Percentiles rank a stretch among this genome's conserved stretches.
These are phyloP conservation scores for Cephaloascus albidus DNA, from an alignment of 805 yeast species.

Conservation along the genomic window DNA sequence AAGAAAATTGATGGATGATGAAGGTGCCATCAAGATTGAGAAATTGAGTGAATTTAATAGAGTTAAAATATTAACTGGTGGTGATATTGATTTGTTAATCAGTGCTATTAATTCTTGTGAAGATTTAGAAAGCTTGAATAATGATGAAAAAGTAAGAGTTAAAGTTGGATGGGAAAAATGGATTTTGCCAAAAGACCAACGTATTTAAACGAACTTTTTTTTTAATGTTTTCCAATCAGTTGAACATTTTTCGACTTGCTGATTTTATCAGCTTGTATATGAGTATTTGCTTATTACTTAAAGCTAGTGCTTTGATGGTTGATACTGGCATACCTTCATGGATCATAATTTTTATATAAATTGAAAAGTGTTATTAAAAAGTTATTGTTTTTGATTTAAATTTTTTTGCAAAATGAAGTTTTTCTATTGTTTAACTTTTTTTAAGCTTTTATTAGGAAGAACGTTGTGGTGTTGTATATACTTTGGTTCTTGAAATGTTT, in stretches of 20 bases:
- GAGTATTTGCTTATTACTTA: too few species aligned
- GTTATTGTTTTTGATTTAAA: not conserved
- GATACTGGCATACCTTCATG: not conserved
- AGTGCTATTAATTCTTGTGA: conserved; percentile 47
- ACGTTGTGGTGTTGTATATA: conserved; percentile 1
- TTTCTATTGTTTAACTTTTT: not conserved
- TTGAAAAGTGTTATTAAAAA: not conserved
- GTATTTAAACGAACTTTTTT: not conserved
- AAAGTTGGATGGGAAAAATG: not conserved
- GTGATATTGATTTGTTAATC: conserved; percentile 40
- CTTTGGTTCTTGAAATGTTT: not conserved
- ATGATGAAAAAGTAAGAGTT: conserved; percentile 8
- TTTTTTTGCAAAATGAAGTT: not conserved
- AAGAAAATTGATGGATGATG: conserved; percentile 69
- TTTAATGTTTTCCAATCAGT: too few species aligned
- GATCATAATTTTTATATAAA: not conserved
- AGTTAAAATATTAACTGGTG: conserved; percentile 51
- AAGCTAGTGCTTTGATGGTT: too few species aligned
- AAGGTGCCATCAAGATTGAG: conserved; percentile 62
- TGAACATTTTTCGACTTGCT: not conserved
- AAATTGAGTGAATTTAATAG: conserved; percentile 68
- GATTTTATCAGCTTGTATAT: not conserved
- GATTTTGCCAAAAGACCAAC: not conserved
- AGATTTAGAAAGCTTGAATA: conserved; percentile 34
- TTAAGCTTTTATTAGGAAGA: not conserved